These are phyloP conservation scores for Allantophomopsis cytisporea DNA, from an alignment of 2,329 filamentous ascomycete genomes.

Conservation along the genomic window DNA sequence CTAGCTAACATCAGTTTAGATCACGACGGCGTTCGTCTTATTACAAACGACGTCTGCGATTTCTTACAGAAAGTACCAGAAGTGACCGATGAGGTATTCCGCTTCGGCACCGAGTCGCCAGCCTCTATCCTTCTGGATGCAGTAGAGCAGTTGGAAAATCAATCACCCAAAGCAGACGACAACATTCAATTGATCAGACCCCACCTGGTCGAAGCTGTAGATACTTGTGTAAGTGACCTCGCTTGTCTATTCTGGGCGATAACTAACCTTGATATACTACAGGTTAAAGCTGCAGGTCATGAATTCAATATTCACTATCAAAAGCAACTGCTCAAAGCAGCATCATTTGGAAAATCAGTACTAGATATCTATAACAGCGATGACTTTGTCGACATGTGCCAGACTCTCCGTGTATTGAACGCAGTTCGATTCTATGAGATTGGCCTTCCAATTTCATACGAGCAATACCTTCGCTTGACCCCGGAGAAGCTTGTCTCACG, in stretches of 20 bases:
- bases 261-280: neutral
- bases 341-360: constrained; percentile 94
- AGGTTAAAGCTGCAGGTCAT: constrained; percentile 74
- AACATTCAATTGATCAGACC: constrained; percentile 89
- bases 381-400: constrained; percentile 97
- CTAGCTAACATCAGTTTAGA: constrained; percentile 25
- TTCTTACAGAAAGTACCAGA: constrained; percentile 90
- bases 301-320: constrained; percentile 89
- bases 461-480: constrained; percentile 84
- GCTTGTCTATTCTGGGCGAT: neutral
- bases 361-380: constrained; percentile 96
- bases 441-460: constrained; percentile 80
- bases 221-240: constrained; percentile 49
- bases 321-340: constrained; percentile 88
- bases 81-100: constrained; percentile 79
- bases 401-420: constrained; percentile 83
- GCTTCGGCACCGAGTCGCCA: constrained; percentile 74
- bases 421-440: constrained; percentile 85
- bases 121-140: constrained; percentile 91
- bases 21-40: constrained; percentile 72
- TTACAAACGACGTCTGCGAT: constrained; percentile 92
- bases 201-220: constrained; percentile 82
- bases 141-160: constrained; percentile 77
- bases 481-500: constrained; percentile 79
- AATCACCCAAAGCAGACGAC: constrained; percentile 94